A percentile compares a stretch with the other conserved stretches of the same genome.
phyloP scores from a whole-genome alignment of 306 rosid genomes.

The Arachis hypogaea region DNA sequence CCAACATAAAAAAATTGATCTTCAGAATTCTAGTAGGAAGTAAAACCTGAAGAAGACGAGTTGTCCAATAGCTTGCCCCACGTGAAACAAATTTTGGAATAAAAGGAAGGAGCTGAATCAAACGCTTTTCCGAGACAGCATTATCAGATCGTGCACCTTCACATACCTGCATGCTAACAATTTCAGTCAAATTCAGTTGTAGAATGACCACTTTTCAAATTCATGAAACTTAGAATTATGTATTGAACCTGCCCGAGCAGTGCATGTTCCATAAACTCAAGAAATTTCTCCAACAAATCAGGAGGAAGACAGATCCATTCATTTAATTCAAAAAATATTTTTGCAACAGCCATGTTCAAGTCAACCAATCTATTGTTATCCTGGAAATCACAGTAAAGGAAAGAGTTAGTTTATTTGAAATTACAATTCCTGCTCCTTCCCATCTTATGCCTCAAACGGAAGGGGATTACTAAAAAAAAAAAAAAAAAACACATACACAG shows the following conservation, averaged over 20 bases:
- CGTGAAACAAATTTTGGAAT: conserved; percentile 69
- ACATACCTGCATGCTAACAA: conserved; percentile 51
- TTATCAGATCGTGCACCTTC: conserved; percentile 52
- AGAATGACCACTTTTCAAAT: conserved; percentile 32
- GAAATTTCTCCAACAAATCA: conserved; percentile 59
- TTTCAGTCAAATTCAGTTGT: conserved; percentile 17
- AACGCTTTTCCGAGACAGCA: conserved; percentile 60
- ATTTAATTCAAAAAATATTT: conserved; percentile 69
- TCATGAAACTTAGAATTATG: conserved; percentile 17
- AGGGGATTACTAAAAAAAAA: neutral
- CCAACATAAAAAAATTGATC: conserved; percentile 7
- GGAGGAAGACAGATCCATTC: conserved; percentile 62
- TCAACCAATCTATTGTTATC: conserved; percentile 62
- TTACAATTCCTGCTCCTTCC: conserved; percentile 18
- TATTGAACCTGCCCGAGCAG: conserved; percentile 76
- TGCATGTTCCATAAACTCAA: conserved; percentile 72
- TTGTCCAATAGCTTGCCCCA: conserved; percentile 57
- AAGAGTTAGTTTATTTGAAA: conserved; percentile 33
- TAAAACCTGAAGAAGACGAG: conserved; percentile 84
- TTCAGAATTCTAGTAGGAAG: conserved; percentile 21
- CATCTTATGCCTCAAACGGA: neutral
- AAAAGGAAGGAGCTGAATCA: conserved; percentile 72
- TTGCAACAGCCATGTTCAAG: conserved; percentile 61
- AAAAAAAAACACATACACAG: neutral
- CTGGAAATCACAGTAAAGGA: conserved; percentile 51